Evolutionary conservation across 2,329 filamentous ascomycete species (phyloP), one percentile per base, ranked within the genome.

Genomic region (Apiospora hydei): DNA sequence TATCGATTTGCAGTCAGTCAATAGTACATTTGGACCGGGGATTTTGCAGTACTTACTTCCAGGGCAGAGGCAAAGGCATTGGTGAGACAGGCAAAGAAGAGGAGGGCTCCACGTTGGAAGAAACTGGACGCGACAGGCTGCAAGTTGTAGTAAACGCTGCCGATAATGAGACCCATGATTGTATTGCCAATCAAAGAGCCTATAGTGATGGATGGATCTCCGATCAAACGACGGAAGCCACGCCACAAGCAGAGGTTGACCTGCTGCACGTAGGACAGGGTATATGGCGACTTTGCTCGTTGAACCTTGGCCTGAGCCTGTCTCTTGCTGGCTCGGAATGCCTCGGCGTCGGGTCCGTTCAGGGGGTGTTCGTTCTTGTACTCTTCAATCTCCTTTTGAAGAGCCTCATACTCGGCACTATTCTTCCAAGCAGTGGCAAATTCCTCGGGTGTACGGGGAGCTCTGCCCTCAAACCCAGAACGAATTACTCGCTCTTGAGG

Each of bases 1-100:
- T 91, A 71, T 2, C 0, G 41, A 41, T 34, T 41, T 10, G 11
- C 2, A n/a, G 57, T 64, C 34, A 64, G 57, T 64, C 57, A n/a
- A 41, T n/a, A 38, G 18, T 18, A 41, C 18, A 14, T 10, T 26
- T 14, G 24, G 13, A 18, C 1, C 75, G 8, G 67, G 4, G 21
- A 21, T 21, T 30, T 8, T 34, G 16, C 75, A 44, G 18, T 41
- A 77, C 81, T 73, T 78, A 89, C 87, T 81, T 96, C 94, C 47
- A 95, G 88, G 72, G 92, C 92, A 79, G 89, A 92, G 73, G 91
- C 88, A 78, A 96, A 95, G 68, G 93, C 94, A 81, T 95, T 96
- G 84, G 95, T 91, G 73, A 97, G 84, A 77, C 95, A 90, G 76
- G 93, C 93, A 79, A 96, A 96, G 88, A 97, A 97, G 69, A 97